Conservation (phyloP, 2,329 filamentous ascomycete species). For the Seiridium cupressi region DNA sequence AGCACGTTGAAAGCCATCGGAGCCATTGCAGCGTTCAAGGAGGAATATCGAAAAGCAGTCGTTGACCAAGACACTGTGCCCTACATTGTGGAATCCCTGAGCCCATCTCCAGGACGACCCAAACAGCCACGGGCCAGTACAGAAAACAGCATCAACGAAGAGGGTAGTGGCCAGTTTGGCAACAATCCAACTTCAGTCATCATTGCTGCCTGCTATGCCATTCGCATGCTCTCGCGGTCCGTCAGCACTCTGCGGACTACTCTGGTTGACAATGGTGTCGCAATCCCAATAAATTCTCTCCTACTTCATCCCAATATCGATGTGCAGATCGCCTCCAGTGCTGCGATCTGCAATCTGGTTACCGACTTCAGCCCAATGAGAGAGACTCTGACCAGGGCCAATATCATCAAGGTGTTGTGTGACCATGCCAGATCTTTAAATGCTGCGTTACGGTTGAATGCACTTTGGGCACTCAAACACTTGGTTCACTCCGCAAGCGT, state of each 20-base stretch:
- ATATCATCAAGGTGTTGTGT: conserved; percentile 75
- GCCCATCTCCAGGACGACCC: conserved; percentile 52
- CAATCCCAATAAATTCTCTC: conserved; percentile 72
- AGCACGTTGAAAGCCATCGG: conserved; percentile 75
- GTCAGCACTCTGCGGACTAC: conserved; percentile 82
- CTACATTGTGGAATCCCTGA: conserved; percentile 80
- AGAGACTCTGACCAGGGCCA: conserved; percentile 71
- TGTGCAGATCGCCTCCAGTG: conserved; percentile 82
- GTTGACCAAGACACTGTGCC: conserved; percentile 78
- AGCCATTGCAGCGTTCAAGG: conserved; percentile 77
- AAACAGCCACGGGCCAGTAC: conserved; percentile 35
- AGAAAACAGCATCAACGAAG: conserved; percentile 35
- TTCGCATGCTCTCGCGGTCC: conserved; percentile 79
- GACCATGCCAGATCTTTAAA: conserved; percentile 81
- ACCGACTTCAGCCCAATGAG: conserved; percentile 90
- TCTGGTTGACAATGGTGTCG: conserved; percentile 81
- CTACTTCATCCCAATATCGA: conserved; percentile 73
- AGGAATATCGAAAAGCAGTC: conserved; percentile 79
- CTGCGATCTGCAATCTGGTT: conserved; percentile 80
- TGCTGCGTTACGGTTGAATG: conserved; percentile 76
- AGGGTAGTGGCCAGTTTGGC: conserved; percentile 54
- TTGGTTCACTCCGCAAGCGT: conserved; percentile 72
- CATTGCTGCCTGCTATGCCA: conserved; percentile 79
- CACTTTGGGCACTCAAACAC: conserved; percentile 92
- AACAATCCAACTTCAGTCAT: conserved; percentile 74